These are phyloP conservation scores for Eremochloa ophiuroides DNA, from an alignment of 176 grass and related monocot genomes.

Conservation along the genomic window DNA sequence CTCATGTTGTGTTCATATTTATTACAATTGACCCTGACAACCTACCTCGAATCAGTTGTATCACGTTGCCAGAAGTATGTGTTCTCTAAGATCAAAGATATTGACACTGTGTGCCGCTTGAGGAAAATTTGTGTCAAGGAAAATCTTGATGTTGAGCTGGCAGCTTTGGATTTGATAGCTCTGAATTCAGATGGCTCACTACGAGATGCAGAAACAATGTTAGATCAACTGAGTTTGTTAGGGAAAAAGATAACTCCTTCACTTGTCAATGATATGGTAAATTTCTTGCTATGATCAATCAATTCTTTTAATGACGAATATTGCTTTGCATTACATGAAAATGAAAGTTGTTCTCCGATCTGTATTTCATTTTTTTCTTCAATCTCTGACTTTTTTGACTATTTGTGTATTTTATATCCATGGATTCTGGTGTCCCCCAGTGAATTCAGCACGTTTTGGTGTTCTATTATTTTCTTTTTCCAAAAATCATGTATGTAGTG, in stretches of 20 bases:
- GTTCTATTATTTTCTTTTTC: neutral
- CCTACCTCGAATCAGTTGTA: constrained; percentile 45
- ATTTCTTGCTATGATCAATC: neutral
- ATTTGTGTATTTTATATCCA: neutral
- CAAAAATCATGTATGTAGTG: neutral
- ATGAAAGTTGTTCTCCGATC: neutral
- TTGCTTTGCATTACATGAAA: neutral
- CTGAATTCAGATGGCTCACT: constrained; percentile 65
- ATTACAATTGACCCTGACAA: constrained; percentile 48
- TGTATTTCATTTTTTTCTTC: neutral
- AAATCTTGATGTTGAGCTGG: constrained; percentile 61
- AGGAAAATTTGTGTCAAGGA: constrained; percentile 56
- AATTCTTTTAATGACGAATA: neutral
- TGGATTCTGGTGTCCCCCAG: neutral
- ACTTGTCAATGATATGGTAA: constrained; percentile 69
- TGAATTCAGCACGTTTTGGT: neutral
- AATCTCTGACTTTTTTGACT: neutral
- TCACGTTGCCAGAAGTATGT: constrained; percentile 63
- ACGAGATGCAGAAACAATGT: constrained; percentile 67
- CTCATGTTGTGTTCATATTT: constrained; percentile 58
- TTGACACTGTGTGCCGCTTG: constrained; percentile 51
- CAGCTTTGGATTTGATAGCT: constrained; percentile 66
- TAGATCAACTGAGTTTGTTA: constrained; percentile 59
- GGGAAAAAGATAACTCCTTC: constrained; percentile 58
- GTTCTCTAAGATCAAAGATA: constrained; percentile 64